Evolutionary conservation across 202 grass and related monocot genomes (phyloP), one percentile per base, ranked within the genome.

Genomic region (Hordeum pubiflorum): DNA sequence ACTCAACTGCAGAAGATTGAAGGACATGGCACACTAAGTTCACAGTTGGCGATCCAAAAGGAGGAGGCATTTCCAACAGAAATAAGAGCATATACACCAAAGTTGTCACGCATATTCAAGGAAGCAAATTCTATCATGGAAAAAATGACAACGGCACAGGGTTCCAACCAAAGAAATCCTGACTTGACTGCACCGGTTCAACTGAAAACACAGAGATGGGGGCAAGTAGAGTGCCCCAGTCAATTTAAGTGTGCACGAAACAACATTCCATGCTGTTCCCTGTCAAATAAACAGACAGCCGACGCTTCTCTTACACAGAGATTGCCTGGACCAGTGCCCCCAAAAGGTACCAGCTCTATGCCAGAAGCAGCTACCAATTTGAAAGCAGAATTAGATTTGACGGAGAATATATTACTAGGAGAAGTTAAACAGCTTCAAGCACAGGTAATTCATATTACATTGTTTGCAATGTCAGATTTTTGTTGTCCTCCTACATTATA

Each of bases 21-120:
- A 23, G 87, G 82, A 23, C 63, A 60, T 15, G 63, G 65, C n/a
- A 91, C 83, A 83, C 44, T 78, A 65, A 85, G 23, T 68, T 85
- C 33, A 6, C 37, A 17, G 26, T 24, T 62, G 39, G 75, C 65
- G 24, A 79, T 33, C 37, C 79, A 54, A 74, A 85, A 83, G 80
- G 83, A 88, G 32, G 92, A 84, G 79, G 46, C 41, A 71, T 43
- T 82, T 66, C 73, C 74, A 85, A 44, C 59, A 59, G 93, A 95
- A 78, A 90, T 80, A 82, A 92, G 68, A 77, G 65, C 79, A 64
- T 89, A 92, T 80, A 96, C 93, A 34, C 93, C 93, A 48, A 96
- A 90, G 54, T 50, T 92, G 75, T 87, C 93, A 23, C 88, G 85
- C 24, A 89, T 92, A 75, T 79, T 92, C 26, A 96, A 87, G 93